These are phyloP conservation scores for Phaeotremella fagi DNA, from an alignment of 768 basidiomycete species.

Conservation along the genomic window DNA sequence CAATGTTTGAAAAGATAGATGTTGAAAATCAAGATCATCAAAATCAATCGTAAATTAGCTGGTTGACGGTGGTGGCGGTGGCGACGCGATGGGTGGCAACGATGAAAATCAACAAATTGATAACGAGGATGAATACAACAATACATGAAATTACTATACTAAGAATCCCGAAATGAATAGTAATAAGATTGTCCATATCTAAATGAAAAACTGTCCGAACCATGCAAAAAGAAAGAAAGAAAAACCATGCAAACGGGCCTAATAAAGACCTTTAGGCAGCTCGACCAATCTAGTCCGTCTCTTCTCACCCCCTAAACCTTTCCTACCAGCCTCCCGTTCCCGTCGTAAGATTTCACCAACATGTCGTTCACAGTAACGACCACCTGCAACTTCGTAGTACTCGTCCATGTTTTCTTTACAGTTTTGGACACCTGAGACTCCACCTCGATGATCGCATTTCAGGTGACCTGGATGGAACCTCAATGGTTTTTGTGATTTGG, in stretches of 20 bases:
- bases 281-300: conserved; percentile 78
- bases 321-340: conserved; percentile 18
- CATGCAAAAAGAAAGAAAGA: no score
- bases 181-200: no score
- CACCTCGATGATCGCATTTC: conserved; percentile 63
- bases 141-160: background rate
- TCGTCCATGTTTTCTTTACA: conserved; percentile 58
- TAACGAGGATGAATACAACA: background rate
- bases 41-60: no score
- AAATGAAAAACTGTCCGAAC: background rate
- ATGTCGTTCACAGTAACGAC: conserved; percentile 76
- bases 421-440: conserved; percentile 48
- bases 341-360: conserved; percentile 49
- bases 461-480: conserved; percentile 87
- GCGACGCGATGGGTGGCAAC: background rate
- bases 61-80: background rate
- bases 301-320: conserved; percentile 55
- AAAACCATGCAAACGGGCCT: no score
- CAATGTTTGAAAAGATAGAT: background rate
- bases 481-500: no score
- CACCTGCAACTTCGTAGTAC: conserved; percentile 82
- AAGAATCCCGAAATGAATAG: no score
- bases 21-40: background rate
- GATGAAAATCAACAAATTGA: background rate
- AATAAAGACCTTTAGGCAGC: conserved; percentile 43